These are phyloP conservation scores for Talaromyces sp. DNA, from an alignment of 2,329 filamentous ascomycete genomes.

Conservation along the genomic window DNA sequence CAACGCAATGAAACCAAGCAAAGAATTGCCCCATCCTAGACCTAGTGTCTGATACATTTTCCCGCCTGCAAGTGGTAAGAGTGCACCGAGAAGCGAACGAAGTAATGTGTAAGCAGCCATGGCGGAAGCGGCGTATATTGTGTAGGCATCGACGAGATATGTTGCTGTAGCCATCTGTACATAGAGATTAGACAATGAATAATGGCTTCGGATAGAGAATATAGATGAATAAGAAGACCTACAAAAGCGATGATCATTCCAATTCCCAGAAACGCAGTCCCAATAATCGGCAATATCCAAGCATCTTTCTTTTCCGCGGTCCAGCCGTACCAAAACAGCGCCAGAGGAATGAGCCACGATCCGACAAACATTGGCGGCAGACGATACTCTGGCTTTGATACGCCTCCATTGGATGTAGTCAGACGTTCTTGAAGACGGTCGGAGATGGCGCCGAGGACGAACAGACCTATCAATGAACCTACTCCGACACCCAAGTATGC, in stretches of 20 bases:
- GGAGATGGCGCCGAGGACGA: conserved; percentile 33
- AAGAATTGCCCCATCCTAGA: conserved; percentile 50
- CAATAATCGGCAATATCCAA: conserved; percentile 61
- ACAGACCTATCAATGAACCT: conserved; percentile 38
- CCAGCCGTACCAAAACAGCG: conserved; percentile 59
- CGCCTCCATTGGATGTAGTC: conserved; percentile 39
- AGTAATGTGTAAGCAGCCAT: conserved; percentile 55
- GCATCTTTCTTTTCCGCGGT: conserved; percentile 50
- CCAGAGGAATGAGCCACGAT: conserved; percentile 51
- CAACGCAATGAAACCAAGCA: conserved; percentile 55
- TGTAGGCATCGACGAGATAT: conserved; percentile 58
- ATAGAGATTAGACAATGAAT: conserved; percentile 18
- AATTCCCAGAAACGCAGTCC: conserved; percentile 52
- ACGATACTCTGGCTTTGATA: conserved; percentile 47
- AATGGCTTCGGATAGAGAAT: background rate
- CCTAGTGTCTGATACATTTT: conserved; percentile 48
- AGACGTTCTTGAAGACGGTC: conserved; percentile 33
- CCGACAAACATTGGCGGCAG: conserved; percentile 56
- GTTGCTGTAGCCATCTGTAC: conserved; percentile 52
- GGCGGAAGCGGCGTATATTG: conserved; percentile 47
- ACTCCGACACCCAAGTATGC: conserved; percentile 50
- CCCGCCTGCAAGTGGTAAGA: conserved; percentile 59
- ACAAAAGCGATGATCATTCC: conserved; percentile 55
- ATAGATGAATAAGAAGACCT: conserved; percentile 19
- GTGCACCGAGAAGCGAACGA: conserved; percentile 54